These are phyloP conservation scores for Tricholoma sp. DNA, from an alignment of 768 basidiomycete genomes.

Conservation along the genomic window DNA sequence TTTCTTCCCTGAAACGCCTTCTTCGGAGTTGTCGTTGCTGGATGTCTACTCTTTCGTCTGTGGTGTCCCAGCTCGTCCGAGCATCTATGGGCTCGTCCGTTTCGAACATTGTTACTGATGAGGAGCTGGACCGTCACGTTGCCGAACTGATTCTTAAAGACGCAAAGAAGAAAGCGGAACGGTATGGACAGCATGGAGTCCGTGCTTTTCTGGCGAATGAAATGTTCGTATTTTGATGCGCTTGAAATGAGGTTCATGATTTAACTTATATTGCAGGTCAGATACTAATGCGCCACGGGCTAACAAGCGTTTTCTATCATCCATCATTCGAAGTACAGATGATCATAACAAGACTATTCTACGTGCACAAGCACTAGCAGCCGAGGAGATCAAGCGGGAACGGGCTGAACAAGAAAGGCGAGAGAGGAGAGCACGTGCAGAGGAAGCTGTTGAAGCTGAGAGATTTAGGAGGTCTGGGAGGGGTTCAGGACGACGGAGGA, in stretches of 20 bases:
- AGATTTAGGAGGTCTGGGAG: slow-evolving; percentile 35
- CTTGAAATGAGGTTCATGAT: slow-evolving; percentile 19
- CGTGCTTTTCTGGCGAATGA: slow-evolving; percentile 64
- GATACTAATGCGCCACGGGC: slow-evolving; percentile 73
- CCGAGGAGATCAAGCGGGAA: slow-evolving; percentile 66
- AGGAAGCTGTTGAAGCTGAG: slow-evolving; percentile 72
- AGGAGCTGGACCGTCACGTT: slow-evolving; percentile 88
- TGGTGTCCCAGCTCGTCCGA: slow-evolving; percentile 74
- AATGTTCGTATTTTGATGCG: slow-evolving; percentile 30
- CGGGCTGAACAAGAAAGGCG: slow-evolving; percentile 59
- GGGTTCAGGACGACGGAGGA: slow-evolving; percentile 21
- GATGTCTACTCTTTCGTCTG: slow-evolving; percentile 72
- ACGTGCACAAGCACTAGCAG: slow-evolving; percentile 65
- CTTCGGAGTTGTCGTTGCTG: neutral
- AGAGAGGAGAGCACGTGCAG: slow-evolving; percentile 61
- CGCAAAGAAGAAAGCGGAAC: slow-evolving; percentile 86
- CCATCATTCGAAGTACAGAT: slow-evolving; percentile 90
- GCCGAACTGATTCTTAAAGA: slow-evolving; percentile 89
- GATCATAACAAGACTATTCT: slow-evolving; percentile 90
- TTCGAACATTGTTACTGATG: slow-evolving; percentile 57
- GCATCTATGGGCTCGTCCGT: slow-evolving; percentile 72
- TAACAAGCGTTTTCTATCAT: slow-evolving; percentile 77
- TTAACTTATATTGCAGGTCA: slow-evolving; percentile 23
- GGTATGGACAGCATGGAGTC: slow-evolving; percentile 72
- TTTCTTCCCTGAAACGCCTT: too few species aligned